Evolutionary conservation across 176 grass and related monocot genomes (phyloP).

Genomic region (Tillandsia fasciculata): DNA sequence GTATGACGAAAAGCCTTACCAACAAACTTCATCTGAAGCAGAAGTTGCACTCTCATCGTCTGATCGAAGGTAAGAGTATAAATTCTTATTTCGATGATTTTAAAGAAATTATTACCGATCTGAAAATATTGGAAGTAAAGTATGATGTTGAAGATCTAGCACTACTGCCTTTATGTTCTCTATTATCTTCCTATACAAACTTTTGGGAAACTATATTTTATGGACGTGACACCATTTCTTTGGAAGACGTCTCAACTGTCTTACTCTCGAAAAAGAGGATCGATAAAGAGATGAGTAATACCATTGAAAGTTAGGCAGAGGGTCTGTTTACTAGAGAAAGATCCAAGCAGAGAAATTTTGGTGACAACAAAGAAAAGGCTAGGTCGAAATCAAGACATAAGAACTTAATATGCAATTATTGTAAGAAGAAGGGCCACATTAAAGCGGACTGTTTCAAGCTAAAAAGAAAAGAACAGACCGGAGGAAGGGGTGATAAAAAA

Average conservation of each 20-base stretch:
- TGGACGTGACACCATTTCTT: no score
- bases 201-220: slow-evolving; percentile 1
- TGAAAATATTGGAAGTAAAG: slow-evolving; percentile 10
- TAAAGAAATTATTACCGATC: neutral
- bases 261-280: no score
- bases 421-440: neutral
- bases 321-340: neutral
- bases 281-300: no score
- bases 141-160: slow-evolving; percentile 9
- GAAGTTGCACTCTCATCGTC: no score
- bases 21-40: no score
- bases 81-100: no score
- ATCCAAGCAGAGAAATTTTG: neutral
- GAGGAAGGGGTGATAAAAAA: no score
- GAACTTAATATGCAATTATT: neutral
- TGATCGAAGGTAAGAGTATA: no score
- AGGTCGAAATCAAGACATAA: neutral
- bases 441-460: no score
- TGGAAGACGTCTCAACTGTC: no score
- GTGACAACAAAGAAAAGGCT: neutral
- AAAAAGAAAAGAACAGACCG: no score
- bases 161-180: neutral
- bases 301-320: neutral
- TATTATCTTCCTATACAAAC: neutral
- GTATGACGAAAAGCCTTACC: no score